phyloP scores from a whole-genome alignment of 2,329 filamentous ascomycete species.

The Colletotrichum lini region DNA sequence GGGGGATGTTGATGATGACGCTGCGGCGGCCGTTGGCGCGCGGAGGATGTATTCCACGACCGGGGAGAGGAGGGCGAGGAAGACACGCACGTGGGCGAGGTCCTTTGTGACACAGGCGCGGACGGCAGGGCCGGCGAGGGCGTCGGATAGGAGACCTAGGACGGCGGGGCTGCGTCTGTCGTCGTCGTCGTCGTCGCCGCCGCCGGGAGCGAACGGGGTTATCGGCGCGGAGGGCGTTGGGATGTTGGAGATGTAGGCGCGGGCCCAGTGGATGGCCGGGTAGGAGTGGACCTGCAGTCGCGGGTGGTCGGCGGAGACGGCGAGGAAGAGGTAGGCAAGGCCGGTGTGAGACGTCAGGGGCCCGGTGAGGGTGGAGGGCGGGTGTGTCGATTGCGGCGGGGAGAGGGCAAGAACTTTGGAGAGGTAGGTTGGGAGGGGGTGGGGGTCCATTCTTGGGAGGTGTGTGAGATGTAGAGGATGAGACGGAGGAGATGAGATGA shows the following conservation, averaged over 20 bases:
- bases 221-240: not conserved
- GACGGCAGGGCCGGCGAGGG: slow-evolving; percentile 62
- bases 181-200: not conserved
- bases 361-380: slow-evolving; percentile 57
- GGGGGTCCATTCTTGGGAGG: not conserved
- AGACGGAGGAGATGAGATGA: not conserved
- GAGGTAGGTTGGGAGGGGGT: slow-evolving; percentile 19
- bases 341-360: slow-evolving; percentile 69
- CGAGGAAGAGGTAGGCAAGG: slow-evolving; percentile 69
- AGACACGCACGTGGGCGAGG: slow-evolving; percentile 52
- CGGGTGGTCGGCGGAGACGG: slow-evolving; percentile 60
- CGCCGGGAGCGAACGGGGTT: not conserved
- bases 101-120: slow-evolving; percentile 59
- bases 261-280: slow-evolving; percentile 61
- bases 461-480: not conserved
- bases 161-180: slow-evolving; percentile 48
- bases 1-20: slow-evolving; percentile 27
- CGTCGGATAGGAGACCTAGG: slow-evolving; percentile 65
- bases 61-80: slow-evolving; percentile 57
- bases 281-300: slow-evolving; percentile 59
- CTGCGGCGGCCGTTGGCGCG: slow-evolving; percentile 11
- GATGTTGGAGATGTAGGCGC: slow-evolving; percentile 60
- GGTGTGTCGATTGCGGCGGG: slow-evolving; percentile 55
- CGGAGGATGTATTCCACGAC: slow-evolving; percentile 49
- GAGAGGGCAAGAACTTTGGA: slow-evolving; percentile 51